These are phyloP conservation scores for Teunomyces barrocoloradensis DNA, from an alignment of 805 yeast genomes.

Conservation along the genomic window DNA sequence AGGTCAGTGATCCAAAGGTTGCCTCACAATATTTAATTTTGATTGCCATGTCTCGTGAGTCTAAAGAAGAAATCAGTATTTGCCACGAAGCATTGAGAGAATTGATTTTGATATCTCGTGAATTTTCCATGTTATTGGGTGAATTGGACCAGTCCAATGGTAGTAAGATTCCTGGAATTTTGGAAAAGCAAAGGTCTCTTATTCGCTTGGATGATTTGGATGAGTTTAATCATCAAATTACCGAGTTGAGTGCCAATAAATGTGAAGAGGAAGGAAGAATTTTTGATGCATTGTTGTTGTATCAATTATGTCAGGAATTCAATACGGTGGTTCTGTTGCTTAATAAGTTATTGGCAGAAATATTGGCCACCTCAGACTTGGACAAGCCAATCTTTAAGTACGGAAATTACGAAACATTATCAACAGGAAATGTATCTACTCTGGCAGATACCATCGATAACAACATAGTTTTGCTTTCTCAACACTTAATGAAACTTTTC, in stretches of 20 bases:
- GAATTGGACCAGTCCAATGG: conserved; percentile 70
- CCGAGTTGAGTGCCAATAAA: conserved; percentile 78
- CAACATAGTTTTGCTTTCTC: conserved; percentile 46
- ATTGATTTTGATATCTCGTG: conserved; percentile 81
- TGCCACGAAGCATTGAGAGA: conserved; percentile 82
- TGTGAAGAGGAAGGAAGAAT: conserved; percentile 91
- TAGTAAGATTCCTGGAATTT: conserved; percentile 72
- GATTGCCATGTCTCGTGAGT: conserved; percentile 52
- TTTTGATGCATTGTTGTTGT: conserved; percentile 79
- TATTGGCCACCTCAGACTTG: conserved; percentile 66
- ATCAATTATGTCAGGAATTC: conserved; percentile 85
- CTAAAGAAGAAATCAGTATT: conserved; percentile 45
- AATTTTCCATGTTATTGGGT: conserved; percentile 80
- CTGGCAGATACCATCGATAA: conserved; percentile 41
- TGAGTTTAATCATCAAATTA: conserved; percentile 64
- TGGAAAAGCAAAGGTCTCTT: conserved; percentile 72
- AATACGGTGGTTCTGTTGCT: conserved; percentile 74
- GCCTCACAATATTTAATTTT: conserved; percentile 87
- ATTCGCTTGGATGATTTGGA: conserved; percentile 56
- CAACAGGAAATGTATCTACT: conserved; percentile 16
- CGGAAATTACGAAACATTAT: conserved; percentile 34
- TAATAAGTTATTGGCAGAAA: conserved; percentile 75
- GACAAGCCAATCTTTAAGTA: conserved; percentile 50
- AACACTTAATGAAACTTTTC: conserved; percentile 44
- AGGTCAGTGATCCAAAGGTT: conserved; percentile 80